Percentiles rank a stretch among this genome's conserved stretches.
These are phyloP conservation scores for Adansonia gregorii DNA, from an alignment of 441 rosid species.

Conservation along the genomic window DNA sequence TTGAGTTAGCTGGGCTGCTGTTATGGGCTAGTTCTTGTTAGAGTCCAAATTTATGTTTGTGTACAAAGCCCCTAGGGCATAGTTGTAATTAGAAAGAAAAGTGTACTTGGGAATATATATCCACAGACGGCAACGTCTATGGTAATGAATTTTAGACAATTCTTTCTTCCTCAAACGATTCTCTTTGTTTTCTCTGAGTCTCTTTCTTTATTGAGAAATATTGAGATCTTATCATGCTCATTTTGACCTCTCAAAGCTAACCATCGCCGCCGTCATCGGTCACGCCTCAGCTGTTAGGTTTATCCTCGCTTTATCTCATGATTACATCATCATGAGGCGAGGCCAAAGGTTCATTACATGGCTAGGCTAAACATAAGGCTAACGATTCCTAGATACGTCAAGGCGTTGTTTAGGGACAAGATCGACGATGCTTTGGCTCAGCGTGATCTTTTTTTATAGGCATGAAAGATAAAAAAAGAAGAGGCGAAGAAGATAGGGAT, in stretches of 20 bases:
- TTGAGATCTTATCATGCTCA: too few relatives aligned
- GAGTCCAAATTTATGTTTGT: too few relatives aligned
- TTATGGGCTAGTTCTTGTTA: too few relatives aligned
- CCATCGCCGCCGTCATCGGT: conserved; percentile 64
- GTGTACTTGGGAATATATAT: too few relatives aligned
- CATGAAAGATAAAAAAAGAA: conserved; percentile 47
- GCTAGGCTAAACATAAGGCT: conserved; percentile 59
- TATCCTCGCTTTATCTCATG: conserved; percentile 51
- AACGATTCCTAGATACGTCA: conserved; percentile 48
- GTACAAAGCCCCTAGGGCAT: too few relatives aligned
- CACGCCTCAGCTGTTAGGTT: conserved; percentile 66
- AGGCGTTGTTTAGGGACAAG: conserved; percentile 33
- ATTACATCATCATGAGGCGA: conserved; percentile 52
- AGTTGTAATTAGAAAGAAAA: too few relatives aligned
- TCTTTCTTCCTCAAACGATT: too few relatives aligned
- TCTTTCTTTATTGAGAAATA: too few relatives aligned
- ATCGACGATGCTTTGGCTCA: conserved; percentile 21
- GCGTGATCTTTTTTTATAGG: conserved; percentile 48
- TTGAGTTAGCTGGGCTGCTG: too few relatives aligned
- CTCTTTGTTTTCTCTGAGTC: too few relatives aligned
- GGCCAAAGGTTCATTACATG: conserved; percentile 65
- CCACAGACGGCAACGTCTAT: too few relatives aligned
- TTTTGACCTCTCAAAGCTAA: conserved; percentile 73
- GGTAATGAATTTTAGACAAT: too few relatives aligned
- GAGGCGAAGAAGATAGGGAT: conserved; percentile 57